Evolutionary conservation across 495 filamentous ascomycete genomes (phyloP), one percentile per base, ranked within the genome.

Genomic region (Penicillium salamii): DNA sequence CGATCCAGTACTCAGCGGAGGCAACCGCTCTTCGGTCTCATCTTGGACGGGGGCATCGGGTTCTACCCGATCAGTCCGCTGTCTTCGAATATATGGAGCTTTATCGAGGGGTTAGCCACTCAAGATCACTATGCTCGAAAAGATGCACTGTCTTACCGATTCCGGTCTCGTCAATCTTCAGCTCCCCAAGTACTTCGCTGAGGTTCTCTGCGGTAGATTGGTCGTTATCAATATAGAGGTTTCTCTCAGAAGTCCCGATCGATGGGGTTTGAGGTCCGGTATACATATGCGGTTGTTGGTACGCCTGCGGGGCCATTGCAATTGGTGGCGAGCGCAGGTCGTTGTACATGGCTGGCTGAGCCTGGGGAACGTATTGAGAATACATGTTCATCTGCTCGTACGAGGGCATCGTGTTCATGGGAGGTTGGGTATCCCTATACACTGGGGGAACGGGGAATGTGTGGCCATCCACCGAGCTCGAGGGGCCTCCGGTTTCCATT

Each of bases 1-100:
- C 18, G 86, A 79, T 13, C 85, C 82, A 3, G 80, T 76, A 11
- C 76, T 75, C 24, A 85, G 74, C 20, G 83, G 81, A 12, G 90
- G 89, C 5, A 96, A 60, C 34, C 72, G 79, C 38, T 91, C 85
- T 51, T 91, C 86, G 3, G 65, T 59, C 24, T 91, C 91, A 48
- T 93, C 90, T 38, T 91, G 75, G 7, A 85, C 82, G 13, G 90
- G 88, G 20, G 88, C 83, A 60, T 89, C 87, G 15, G 74, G 67
- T 49, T 88, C 85, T 0, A 77, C 75, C 5, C 80, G 72, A 37
- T 74, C 72, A 62, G 72, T 81, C 58, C 77, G 82, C 60, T 90
- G 90, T 58, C 88, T 87, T 44, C 88, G 84, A 20, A 97, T 83
- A 68, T 95, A 97, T 11, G 89, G 87, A 31, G 91, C 90, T 90